Evolutionary conservation across 352 stramenopile species (phyloP).

Genomic region (Phytopythium chamaehyphon): DNA sequence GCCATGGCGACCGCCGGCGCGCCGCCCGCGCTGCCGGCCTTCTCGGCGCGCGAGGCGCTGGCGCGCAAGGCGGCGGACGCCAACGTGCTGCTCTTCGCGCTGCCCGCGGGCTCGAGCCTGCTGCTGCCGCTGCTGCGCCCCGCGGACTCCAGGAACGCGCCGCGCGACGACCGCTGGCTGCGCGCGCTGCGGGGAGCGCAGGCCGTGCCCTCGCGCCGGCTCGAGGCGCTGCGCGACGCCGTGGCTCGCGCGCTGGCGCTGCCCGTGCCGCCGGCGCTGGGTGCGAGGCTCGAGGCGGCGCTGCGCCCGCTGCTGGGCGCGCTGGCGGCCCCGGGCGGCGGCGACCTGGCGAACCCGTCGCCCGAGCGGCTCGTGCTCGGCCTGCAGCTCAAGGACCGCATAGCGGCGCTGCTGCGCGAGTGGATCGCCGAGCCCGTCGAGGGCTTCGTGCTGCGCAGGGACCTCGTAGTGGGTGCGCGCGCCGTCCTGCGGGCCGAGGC

Average conservation of each 20-base stretch:
- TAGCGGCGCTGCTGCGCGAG: conserved; percentile 58
- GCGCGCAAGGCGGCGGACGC: conserved; percentile 49
- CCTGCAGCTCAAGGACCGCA: conserved; percentile 63
- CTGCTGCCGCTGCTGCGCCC: conserved; percentile 51
- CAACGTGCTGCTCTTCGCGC: conserved; percentile 51
- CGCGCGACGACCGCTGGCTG: conserved; percentile 64
- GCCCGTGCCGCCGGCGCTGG: conserved; percentile 25
- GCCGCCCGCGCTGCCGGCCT: conserved; percentile 33
- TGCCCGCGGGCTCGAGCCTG: conserved; percentile 45
- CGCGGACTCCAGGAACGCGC: conserved; percentile 43
- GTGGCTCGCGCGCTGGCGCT: conserved; percentile 49
- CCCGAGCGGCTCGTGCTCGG: conserved; percentile 30
- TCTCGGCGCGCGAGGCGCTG: conserved; percentile 44
- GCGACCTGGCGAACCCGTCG: conserved; percentile 4
- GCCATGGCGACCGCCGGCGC: background rate
- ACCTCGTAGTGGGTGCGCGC: conserved; percentile 59
- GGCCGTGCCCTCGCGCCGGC: conserved; percentile 54
- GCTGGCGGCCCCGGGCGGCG: conserved; percentile 8
- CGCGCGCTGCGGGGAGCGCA: conserved; percentile 62
- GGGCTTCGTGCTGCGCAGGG: conserved; percentile 60
- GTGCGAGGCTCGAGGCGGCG: conserved; percentile 18
- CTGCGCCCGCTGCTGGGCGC: conserved; percentile 25
- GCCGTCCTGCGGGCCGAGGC: background rate
- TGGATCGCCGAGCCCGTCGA: conserved; percentile 73
- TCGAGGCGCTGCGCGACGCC: conserved; percentile 43